Evolutionary conservation across 257 asterid species (phyloP), one percentile per base, ranked within the genome.

Genomic region (Galeopsis tetrahit): DNA sequence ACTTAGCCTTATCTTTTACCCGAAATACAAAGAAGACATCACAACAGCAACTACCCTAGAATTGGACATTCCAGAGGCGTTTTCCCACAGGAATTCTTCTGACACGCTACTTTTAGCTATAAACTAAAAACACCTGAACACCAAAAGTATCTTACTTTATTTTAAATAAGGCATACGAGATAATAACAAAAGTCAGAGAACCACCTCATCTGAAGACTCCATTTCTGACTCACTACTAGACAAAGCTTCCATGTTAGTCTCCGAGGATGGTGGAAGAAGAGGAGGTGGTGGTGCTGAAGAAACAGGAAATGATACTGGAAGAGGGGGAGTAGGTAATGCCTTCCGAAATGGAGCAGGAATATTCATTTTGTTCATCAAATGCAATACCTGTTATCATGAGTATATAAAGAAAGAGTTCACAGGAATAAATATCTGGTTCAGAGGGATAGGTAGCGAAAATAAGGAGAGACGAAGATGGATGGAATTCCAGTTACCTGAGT

Each of bases 281-380:
- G 80, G 71, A 15, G 89, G 82, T 7, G 89, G 89, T 59, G 88
- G 86, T 14, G 79, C 69, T 35, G 89, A 80, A 31, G 88, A 82
- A 80, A 70, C 79, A 59, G 89, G 83, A 73, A 71, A 72, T 61
- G 90, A 75, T 64, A 68, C 79, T 57, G 95, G 95, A 14, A 94
- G 86, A 60, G 99, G 95, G 32, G 97, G 99, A 70, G 97, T 89
- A 53, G 98, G 96, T 71, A 89, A 82, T 44, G 99, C 97, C 78
- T 78, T 84, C 74, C 96, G 88, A 62, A 94, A 94, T 71, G 97
- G 99, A 78, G 97, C 97, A 21, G 99, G 99, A 75, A 94, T 89
- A 79, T 89, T 94, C 99, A 91, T 91, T 85, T 94, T 94, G 88
- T 94, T 94, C 99, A 94, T 94, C 90, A 94, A 80, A 85, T 94